A percentile compares a stretch with the other conserved stretches of the same genome.
Conservation (phyloP, 352 stramenopile genomes). For the Phytophthora tubulina region DNA sequence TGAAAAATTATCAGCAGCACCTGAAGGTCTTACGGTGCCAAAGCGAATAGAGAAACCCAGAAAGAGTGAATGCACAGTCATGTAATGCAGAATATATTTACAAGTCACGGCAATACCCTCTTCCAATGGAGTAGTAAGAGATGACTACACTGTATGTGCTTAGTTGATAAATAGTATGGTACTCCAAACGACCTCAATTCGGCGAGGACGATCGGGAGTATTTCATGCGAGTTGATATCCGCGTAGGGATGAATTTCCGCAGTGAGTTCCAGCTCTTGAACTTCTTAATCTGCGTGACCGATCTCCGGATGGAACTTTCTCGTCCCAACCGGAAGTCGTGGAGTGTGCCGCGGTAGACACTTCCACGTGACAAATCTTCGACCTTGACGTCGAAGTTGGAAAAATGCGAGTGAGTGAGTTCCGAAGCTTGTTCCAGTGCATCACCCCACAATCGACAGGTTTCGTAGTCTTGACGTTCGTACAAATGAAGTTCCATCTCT, state of each 20-base stretch:
- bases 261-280: constrained; percentile 49
- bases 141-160: background rate
- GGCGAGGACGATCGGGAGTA: constrained; percentile 39
- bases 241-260: constrained; percentile 38
- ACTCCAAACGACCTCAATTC: constrained; percentile 15
- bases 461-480: constrained; percentile 59
- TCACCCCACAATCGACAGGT: constrained; percentile 48
- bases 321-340: constrained; percentile 53
- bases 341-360: constrained; percentile 71
- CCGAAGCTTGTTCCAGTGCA: constrained; percentile 63
- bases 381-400: constrained; percentile 70
- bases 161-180: constrained; percentile 31
- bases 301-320: constrained; percentile 32
- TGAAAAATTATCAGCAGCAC: background rate
- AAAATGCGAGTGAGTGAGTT: constrained; percentile 73
- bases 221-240: constrained; percentile 38
- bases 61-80: constrained; percentile 38
- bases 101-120: constrained; percentile 15
- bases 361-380: constrained; percentile 64
- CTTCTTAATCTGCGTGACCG: constrained; percentile 50
- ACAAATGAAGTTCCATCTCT: constrained; percentile 80
- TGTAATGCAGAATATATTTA: constrained; percentile 29
- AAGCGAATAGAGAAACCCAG: constrained; percentile 36
- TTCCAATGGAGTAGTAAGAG: constrained; percentile 26
- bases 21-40: constrained; percentile 12